Percentiles rank a stretch among this genome's conserved stretches.
Evolutionary conservation across 1,284 basidiomycete genomes (phyloP).

Genomic region (Chalciporus sp.): DNA sequence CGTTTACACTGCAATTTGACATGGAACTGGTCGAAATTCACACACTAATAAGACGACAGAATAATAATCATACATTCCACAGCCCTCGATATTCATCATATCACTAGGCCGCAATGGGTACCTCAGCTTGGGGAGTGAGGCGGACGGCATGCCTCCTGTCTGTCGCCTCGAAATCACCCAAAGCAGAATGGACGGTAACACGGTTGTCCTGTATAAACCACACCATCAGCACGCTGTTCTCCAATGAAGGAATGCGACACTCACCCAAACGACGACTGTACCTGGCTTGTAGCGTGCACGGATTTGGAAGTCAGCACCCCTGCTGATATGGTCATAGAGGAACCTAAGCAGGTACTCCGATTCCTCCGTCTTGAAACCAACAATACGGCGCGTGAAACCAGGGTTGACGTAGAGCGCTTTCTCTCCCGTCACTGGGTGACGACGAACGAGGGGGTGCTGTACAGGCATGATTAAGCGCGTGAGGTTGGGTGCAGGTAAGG

Average conservation of each 20-base stretch:
- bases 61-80: no score
- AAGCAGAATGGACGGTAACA: constrained; percentile 51
- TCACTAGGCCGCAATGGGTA: no score
- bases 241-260: background rate
- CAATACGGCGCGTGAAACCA: constrained; percentile 64
- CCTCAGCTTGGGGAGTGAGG: no score
- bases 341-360: constrained; percentile 65
- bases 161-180: constrained; percentile 44
- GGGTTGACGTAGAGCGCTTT: constrained; percentile 68
- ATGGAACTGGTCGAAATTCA: no score
- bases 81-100: no score
- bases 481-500: background rate
- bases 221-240: background rate
- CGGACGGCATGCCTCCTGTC: no score
- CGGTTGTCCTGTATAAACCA: constrained; percentile 49
- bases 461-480: no score
- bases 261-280: constrained; percentile 52
- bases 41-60: no score
- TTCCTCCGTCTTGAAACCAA: constrained; percentile 70
- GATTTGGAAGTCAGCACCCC: constrained; percentile 50
- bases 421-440: constrained; percentile 68
- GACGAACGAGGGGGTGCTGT: constrained; percentile 52
- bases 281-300: constrained; percentile 46
- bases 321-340: constrained; percentile 56
- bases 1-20: no score